Conservation (phyloP, 2,329 filamentous ascomycete species). For the Alternaria brassicae region DNA sequence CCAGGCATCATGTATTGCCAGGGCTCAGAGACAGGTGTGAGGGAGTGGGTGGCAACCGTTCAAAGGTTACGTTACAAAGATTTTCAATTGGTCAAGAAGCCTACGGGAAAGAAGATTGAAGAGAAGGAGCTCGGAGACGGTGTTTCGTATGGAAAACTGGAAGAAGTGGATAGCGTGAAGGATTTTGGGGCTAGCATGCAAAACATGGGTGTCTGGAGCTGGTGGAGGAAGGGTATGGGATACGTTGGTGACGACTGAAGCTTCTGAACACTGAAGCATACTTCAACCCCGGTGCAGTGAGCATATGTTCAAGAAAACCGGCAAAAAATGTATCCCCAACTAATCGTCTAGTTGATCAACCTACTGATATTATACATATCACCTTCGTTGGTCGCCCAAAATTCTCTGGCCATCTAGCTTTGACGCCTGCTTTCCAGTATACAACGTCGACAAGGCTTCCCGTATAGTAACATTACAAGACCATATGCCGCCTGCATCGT, state of each 20-base stretch:
- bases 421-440: no score
- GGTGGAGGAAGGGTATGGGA: slow-evolving; percentile 75
- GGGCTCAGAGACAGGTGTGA: slow-evolving; percentile 63
- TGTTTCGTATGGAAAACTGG: slow-evolving; percentile 45
- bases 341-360: no score
- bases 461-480: no score
- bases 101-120: slow-evolving; percentile 47
- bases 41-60: slow-evolving; percentile 69
- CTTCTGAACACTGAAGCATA: background rate
- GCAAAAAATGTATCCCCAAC: no score
- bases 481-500: no score
- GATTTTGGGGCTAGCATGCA: slow-evolving; percentile 71
- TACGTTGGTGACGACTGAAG: slow-evolving; percentile 45
- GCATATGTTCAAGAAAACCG: no score
- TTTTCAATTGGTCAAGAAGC: slow-evolving; percentile 68
- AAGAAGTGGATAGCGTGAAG: slow-evolving; percentile 69
- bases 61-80: slow-evolving; percentile 74
- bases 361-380: no score
- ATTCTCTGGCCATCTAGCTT: no score
- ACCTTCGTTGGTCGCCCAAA: no score
- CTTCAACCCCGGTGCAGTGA: background rate
- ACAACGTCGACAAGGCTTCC: no score
- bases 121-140: background rate
- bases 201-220: slow-evolving; percentile 62
- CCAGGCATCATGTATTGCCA: slow-evolving; percentile 84